These are phyloP conservation scores for Lipomyces kockii DNA, from an alignment of 805 yeast genomes.

Conservation along the genomic window DNA sequence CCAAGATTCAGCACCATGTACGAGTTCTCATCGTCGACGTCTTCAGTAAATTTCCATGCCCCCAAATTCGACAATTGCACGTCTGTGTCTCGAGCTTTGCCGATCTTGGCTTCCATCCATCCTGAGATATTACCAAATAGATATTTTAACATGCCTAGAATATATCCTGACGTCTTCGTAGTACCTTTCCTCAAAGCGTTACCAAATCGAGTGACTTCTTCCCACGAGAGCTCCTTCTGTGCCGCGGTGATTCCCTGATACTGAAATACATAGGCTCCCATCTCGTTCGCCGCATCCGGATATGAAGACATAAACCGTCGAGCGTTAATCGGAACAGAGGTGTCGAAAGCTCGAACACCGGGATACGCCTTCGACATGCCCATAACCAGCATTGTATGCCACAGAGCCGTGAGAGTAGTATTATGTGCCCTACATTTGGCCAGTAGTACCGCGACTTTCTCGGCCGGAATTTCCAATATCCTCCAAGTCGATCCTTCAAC, in stretches of 20 bases:
- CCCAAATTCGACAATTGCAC: conserved; percentile 27
- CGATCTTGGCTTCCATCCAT: conserved; percentile 15
- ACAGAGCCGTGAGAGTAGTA: conserved; percentile 24
- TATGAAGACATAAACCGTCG: conserved; percentile 19
- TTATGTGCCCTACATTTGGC: conserved; percentile 5
- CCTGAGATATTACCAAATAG: conserved; percentile 13
- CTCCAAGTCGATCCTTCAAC: not conserved
- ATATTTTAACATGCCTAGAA: conserved; percentile 15
- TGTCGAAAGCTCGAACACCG: not conserved
- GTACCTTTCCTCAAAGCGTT: conserved; percentile 10
- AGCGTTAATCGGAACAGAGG: conserved; percentile 22
- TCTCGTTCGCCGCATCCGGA: not conserved
- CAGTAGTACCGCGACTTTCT: conserved; percentile 4
- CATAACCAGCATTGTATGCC: conserved; percentile 1
- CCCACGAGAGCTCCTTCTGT: conserved; percentile 14
- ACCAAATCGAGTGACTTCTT: conserved; percentile 3
- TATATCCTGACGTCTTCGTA: not conserved
- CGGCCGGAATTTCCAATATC: not conserved
- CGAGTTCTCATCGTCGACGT: not conserved
- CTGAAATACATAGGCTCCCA: conserved; percentile 23
- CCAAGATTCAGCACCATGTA: conserved; percentile 11
- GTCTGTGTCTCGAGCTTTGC: conserved; percentile 6
- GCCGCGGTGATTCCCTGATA: conserved; percentile 6
- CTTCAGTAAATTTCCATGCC: conserved; percentile 3
- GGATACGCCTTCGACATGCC: conserved; percentile 13